Evolutionary conservation across 2,329 filamentous ascomycete genomes (phyloP), one percentile per base, ranked within the genome.

Genomic region (Lachnellula hyalina): DNA sequence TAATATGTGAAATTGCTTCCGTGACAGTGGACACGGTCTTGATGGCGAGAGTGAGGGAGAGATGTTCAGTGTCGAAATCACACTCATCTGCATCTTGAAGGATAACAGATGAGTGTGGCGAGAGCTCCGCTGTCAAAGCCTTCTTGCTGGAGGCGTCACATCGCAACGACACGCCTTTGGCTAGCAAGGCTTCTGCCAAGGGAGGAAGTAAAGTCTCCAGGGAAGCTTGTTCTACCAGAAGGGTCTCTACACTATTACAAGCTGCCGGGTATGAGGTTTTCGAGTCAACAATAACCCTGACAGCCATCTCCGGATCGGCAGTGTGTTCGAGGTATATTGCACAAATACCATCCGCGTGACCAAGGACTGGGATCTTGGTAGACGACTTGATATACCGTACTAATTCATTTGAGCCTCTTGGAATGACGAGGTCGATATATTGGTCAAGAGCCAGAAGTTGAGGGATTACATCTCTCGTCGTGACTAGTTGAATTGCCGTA

Each of bases 241-340:
- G 80, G 1, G 91, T 95, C 74, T 99, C 94, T n/a, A 92, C 74
- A 42, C 88, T 85, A 75, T 99, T 99, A 78, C 94, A 99, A 14
- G 93, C 94, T 38, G 94, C 94, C 1, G 93, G 90, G 68, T 99
- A 99, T 71, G 87, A 89, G 25, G 89, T 91, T 75, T 99, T 99
- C 47, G 93, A 88, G 73, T 99, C 94, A 52, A 96, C 78, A 47
- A 97, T 77, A 52, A 96, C 87, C 58, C 83, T 83, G 19, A 82
- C 80, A 12, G 90, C 89, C 73, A 89, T 86, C 44, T 79, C 74
- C 40, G 78, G 73, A 64, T 95, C 86, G 47, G 89, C 92, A 55
- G 90, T 89, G 11, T 79, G 77, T 65, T 94, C 88, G 50, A 99
- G 79, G 72, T 94, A 99, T 59, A 90, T 84, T 59, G 85, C 82